Conservation (phyloP, 2,329 filamentous ascomycete genomes). For the Nemania sp. region DNA sequence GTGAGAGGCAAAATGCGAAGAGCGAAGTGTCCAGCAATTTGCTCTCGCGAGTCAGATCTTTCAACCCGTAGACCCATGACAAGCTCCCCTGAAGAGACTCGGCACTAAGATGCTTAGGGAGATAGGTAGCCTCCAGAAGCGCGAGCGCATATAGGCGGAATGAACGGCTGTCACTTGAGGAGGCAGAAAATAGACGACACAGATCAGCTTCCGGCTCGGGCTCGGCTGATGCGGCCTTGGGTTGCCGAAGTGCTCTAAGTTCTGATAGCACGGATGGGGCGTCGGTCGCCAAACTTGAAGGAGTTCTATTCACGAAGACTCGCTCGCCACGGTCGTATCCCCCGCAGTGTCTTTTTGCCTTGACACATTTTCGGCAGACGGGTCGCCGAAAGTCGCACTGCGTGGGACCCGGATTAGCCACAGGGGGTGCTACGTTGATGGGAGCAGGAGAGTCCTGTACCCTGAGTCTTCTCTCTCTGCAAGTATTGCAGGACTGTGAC, state of each 20-base stretch:
- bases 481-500: background rate
- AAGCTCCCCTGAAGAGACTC: constrained; percentile 13
- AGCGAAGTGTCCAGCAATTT: constrained; percentile 26
- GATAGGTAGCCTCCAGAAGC: constrained; percentile 26
- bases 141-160: constrained; percentile 26
- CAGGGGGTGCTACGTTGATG: background rate
- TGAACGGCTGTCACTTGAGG: background rate
- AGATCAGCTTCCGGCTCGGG: background rate
- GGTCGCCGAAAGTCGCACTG: constrained; percentile 28
- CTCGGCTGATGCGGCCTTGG: background rate
- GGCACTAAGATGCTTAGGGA: constrained; percentile 16
- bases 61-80: constrained; percentile 19
- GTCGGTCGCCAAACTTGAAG: constrained; percentile 18
- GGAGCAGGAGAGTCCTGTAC: background rate
- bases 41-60: constrained; percentile 21
- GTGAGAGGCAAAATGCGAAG: constrained; percentile 28
- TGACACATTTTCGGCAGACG: constrained; percentile 26
- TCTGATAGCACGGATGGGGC: constrained; percentile 19
- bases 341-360: constrained; percentile 22
- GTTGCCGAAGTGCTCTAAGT: background rate
- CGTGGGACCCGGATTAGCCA: background rate
- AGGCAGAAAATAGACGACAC: background rate
- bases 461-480: background rate
- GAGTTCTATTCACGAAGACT: constrained; percentile 29
- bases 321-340: constrained; percentile 23